A percentile compares a stretch with the other conserved stretches of the same genome.
These are phyloP conservation scores for Penicillium cinerascens DNA, from an alignment of 495 filamentous ascomycete species.

Conservation along the genomic window DNA sequence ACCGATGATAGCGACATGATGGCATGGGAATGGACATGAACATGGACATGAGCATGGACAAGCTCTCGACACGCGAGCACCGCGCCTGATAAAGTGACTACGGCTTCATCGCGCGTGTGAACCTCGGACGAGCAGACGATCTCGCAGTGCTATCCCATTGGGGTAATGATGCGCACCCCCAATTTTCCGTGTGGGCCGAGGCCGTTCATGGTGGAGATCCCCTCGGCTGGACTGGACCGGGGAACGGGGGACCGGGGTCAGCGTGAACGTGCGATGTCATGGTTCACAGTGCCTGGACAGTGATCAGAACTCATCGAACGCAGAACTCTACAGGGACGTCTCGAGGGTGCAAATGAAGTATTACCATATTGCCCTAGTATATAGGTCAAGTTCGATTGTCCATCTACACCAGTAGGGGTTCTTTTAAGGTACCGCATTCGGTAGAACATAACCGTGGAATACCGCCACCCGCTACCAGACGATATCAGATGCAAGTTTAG, in stretches of 20 bases:
- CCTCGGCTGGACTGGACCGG: neutral
- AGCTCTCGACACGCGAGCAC: neutral
- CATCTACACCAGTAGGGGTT: too few species aligned
- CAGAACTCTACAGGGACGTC: too few species aligned
- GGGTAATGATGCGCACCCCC: slow-evolving; percentile 5
- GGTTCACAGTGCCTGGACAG: too few species aligned
- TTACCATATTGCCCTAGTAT: neutral
- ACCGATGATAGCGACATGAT: slow-evolving; percentile 18
- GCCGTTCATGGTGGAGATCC: neutral
- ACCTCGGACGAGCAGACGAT: slow-evolving; percentile 12
- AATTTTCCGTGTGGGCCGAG: slow-evolving; percentile 9
- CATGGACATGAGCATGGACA: neutral
- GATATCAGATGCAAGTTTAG: too few species aligned
- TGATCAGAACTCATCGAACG: too few species aligned
- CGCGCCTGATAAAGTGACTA: neutral
- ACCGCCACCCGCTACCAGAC: neutral
- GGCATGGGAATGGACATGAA: neutral
- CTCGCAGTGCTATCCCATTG: slow-evolving; percentile 18
- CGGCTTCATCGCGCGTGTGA: neutral
- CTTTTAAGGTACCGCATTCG: too few species aligned
- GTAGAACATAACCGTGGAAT: neutral
- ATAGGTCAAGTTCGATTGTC: too few species aligned
- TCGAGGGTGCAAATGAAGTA: too few species aligned
- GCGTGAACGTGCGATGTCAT: neutral
- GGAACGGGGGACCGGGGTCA: neutral